Evolutionary conservation across 768 basidiomycete genomes (phyloP), one percentile per base, ranked within the genome.

Genomic region (Polyporus arcularius): DNA sequence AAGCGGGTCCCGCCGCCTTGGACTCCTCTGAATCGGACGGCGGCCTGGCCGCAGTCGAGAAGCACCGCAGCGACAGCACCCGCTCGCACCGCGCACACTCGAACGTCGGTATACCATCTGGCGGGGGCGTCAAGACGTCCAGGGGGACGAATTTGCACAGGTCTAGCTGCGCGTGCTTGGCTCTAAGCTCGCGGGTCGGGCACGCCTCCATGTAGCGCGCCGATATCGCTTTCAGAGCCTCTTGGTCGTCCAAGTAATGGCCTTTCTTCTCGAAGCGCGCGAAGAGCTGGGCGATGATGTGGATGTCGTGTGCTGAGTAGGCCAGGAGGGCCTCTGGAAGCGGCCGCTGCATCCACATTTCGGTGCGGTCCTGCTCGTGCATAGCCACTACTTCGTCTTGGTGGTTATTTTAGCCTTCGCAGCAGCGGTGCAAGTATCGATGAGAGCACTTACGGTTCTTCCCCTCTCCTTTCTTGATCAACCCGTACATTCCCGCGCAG

Each of bases 401-500:
- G 42, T 18, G 18, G 15, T 43, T 43, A 14, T 3, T 10, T 42
- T 7, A 42, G 41, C n/a, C 41, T 12, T 42, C 11, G n/a, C 10
- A 4, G 6, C 8, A 4, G 18, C 26, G n/a, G n/a, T 12, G 14
- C 9, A 10, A 18, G n/a, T 10, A 46, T 11, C 15, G 3, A 18
- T 46, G 14, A 6, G 15, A 18, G 28, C 26, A 48, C 46, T 48
- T 9, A 48, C 46, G 8, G 26, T 15, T 48, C 14, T 48, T 48
- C 9, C 46, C 46, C 1, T 14, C 46, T 5, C 28, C 28, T 48
- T 30, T 26, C 21, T 48, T 26, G 11, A 48, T 14, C 21, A 48
- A 11, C 18, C 9, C 10, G 14, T 26, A 52, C 12, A 53, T 50
- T 5, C 62, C 58, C 18, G 76, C 51, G 49, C 71, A 74, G 0